Conservation (phyloP, 345 rosid species). For the Pseudoturritis turrita region DNA sequence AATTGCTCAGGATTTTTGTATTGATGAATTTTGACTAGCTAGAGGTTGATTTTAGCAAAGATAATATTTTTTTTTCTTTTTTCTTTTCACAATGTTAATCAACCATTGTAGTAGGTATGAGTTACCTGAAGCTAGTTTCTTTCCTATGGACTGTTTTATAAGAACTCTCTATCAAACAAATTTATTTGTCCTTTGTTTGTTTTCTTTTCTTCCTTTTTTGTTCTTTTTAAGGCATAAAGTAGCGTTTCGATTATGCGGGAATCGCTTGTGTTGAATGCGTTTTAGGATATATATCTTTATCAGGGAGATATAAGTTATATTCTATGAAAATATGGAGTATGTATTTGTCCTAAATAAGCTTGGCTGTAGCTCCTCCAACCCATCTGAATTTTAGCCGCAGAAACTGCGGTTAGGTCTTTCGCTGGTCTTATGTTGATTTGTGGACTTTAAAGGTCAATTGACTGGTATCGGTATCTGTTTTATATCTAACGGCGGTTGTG, state of each 20-base stretch:
- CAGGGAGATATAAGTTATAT: background rate
- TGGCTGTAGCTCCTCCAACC: background rate
- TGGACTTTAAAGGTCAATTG: background rate
- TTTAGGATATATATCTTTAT: background rate
- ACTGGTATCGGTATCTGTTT: background rate
- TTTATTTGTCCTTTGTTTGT: background rate
- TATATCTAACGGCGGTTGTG: background rate
- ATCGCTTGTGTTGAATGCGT: background rate
- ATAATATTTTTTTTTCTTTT: no score
- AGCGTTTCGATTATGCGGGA: background rate
- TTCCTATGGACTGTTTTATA: background rate
- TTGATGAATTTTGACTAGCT: no score
- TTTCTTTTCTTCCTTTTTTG: background rate
- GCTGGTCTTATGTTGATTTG: background rate
- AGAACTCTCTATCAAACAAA: background rate
- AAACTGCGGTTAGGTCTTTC: background rate
- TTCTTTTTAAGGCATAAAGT: background rate
- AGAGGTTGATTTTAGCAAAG: no score
- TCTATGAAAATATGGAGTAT: background rate
- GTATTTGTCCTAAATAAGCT: background rate
- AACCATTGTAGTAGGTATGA: background rate
- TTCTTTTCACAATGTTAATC: background rate
- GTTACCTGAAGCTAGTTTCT: background rate
- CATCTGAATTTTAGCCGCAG: background rate
- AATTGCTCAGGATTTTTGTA: no score